Percentiles rank a stretch among this genome's conserved stretches.
These are phyloP conservation scores for Talaromyces liani DNA, from an alignment of 495 filamentous ascomycete genomes.

Conservation along the genomic window DNA sequence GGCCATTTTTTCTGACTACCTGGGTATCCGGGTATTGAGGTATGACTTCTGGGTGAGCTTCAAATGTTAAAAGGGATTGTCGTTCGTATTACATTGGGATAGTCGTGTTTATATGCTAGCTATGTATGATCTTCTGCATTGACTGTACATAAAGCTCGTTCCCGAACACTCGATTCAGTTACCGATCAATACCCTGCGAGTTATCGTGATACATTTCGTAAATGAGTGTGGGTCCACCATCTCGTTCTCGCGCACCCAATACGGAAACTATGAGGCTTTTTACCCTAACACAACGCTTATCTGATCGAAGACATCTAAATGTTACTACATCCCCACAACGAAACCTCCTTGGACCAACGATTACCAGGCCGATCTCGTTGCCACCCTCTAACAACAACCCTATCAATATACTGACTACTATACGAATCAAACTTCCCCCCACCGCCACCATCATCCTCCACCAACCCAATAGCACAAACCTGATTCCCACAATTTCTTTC, in stretches of 20 bases:
- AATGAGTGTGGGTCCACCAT: too few relatives aligned
- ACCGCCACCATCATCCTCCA: background rate
- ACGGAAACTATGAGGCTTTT: background rate
- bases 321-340: background rate
- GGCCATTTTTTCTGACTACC: background rate
- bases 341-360: background rate
- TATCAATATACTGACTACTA: background rate
- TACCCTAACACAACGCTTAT: background rate
- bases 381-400: background rate
- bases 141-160: background rate
- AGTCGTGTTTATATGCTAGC: background rate
- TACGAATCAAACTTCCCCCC: background rate
- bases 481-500: background rate
- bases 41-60: too few relatives aligned
- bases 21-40: background rate
- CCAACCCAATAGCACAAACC: background rate
- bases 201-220: too few relatives aligned
- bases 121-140: background rate
- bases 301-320: too few relatives aligned
- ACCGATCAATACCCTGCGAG: background rate
- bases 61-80: too few relatives aligned
- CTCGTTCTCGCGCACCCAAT: background rate
- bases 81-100: background rate
- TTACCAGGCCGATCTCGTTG: background rate
- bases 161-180: background rate